Evolutionary conservation across 768 basidiomycete genomes (phyloP), one percentile per base, ranked within the genome.

Genomic region (Tulasnella sp.): DNA sequence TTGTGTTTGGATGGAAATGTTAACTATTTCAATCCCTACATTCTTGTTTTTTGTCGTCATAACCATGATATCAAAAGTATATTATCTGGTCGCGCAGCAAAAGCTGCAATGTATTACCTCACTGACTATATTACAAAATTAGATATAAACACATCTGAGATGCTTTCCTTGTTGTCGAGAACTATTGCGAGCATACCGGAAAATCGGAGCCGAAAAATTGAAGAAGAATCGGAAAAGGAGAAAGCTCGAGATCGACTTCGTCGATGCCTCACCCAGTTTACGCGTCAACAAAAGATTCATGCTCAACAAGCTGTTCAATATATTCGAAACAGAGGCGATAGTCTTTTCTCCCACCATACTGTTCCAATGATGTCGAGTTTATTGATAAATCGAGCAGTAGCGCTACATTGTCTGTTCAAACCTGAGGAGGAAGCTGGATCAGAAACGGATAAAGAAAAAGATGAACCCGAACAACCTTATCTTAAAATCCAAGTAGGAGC

Each of bases 21-120:
- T 0, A 69, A 67, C 47, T 66, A 61, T 41, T 61, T 58, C 39
- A 67, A 67, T 51, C 66, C 60, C 0, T 59, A 63, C 24, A 58
- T 69, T 3, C 58, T 68, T 3, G 61, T 68, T 0, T 66, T 60
- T 53, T 63, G 61, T 22, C 12, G 62, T 0, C 68, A 68, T 41
- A 68, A 67, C 47, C 64, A 69, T 55, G 61, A 68, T 20, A 47
- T 66, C 1, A 64, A 66, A 28, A 66, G 64, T 33, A 65, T 68
- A 6, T 49, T 66, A 13, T 66, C 64, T 13, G 65, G 67, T 0
- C 60, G 61, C 44, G 57, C 57, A 34, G 66, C 63, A 1, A 67
- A 64, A 42, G 65, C 65, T 15, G 64, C 65, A 0, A 66, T 67
- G 60, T 66, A 64, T 45, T 68, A 66, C 45, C 65, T 68, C 13